Evolutionary conservation across 306 rosid genomes (phyloP).

Genomic region (Acacia confusa): DNA sequence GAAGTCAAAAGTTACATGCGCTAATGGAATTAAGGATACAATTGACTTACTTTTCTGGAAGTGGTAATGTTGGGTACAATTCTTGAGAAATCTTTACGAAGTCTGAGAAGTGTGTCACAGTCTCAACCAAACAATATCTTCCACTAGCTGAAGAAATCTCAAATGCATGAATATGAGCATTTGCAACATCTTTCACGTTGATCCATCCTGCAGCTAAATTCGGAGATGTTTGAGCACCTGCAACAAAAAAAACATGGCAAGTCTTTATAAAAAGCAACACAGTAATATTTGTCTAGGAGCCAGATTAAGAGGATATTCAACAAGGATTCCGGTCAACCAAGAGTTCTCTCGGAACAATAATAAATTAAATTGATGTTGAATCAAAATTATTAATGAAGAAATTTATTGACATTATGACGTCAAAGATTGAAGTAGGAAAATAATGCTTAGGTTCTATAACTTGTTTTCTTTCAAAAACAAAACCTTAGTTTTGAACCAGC

Average conservation of each 20-base stretch:
- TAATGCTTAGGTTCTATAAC: neutral
- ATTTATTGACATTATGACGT: neutral
- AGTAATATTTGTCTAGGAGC: neutral
- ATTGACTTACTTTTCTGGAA: conserved; percentile 56
- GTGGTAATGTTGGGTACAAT: conserved; percentile 16
- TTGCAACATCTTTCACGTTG: neutral
- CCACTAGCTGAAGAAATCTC: neutral
- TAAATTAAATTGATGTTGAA: neutral
- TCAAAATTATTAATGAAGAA: neutral
- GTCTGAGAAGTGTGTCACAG: neutral
- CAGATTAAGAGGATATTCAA: neutral
- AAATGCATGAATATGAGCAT: neutral
- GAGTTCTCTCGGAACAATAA: neutral
- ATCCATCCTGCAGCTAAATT: conserved; percentile 23
- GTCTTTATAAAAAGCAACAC: neutral
- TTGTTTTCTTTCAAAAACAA: neutral
- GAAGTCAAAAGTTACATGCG: neutral
- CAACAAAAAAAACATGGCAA: neutral
- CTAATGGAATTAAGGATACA: neutral
- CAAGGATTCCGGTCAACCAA: neutral
- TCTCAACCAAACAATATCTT: neutral
- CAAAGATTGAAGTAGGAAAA: neutral
- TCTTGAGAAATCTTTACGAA: neutral
- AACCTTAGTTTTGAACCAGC: neutral
- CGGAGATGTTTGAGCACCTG: conserved; percentile 58